Evolutionary conservation across 2,329 filamentous ascomycete genomes (phyloP), one percentile per base, ranked within the genome.

Genomic region (Emericellopsis cladophorae): DNA sequence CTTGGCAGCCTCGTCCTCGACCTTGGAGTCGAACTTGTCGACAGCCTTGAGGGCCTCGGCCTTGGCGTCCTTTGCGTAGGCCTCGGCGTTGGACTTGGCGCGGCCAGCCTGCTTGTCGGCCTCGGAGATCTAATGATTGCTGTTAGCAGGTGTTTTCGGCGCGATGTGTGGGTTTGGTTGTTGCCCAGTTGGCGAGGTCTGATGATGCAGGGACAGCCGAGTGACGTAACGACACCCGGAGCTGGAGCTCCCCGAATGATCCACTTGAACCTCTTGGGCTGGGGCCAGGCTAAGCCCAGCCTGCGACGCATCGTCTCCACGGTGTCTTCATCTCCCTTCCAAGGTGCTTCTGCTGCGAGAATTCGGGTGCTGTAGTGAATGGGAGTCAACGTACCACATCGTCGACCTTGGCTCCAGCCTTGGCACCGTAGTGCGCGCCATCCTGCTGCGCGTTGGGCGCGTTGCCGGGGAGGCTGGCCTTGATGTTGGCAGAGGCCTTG

Each of bases 1-100:
- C 68, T 95, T 83, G 40, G 79, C 64, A 4, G 87, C 78, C 49
- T 79, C 79, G 49, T 84, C 69, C 67, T 89, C 84, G 40, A 95
- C 81, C 49, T 79, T 88, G 53, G 78, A 76, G 65, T 95, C 89
- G 53, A 89, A 81, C 59, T 82, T 76, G 62, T 95, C 82, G 40
- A 92, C 77, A 54, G 87, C 84, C 57, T 80, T 76, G 52, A 81
- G 61, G 26, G 79, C 65, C 45, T 81, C 71, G 33, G 78, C 73
- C 49, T 81, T 73, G 44, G 74, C 66, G 16, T 81, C 74, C 55
- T 81, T 76, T 37, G 72, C 68, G 50, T 75, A 73, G 22, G 74
- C 61, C 48, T 81, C 69, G 44, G 73, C 66, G 39, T 73, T 70
- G 51, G 70, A 70, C 59, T 79, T 79, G 46, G 81, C 72, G 51